Conservation (phyloP, 805 yeast species). For the Starmerella powellii region DNA sequence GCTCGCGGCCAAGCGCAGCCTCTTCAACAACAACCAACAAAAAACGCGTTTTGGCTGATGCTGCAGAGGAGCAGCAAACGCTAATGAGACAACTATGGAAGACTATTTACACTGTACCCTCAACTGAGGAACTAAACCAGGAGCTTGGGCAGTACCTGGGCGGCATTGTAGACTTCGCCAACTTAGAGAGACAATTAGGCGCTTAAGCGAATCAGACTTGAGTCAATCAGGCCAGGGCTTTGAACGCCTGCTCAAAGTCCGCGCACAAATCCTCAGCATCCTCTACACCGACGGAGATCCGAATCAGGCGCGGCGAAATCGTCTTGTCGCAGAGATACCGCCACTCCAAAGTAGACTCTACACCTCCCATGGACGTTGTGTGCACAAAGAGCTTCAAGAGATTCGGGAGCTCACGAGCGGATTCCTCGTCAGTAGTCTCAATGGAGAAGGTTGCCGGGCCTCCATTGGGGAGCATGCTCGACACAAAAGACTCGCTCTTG, state of each 20-base stretch:
- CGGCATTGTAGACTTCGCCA: constrained; percentile 15
- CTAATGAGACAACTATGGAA: constrained; percentile 6
- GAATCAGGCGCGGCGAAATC: constrained; percentile 67
- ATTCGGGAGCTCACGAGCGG: constrained; percentile 62
- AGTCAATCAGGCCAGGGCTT: no score
- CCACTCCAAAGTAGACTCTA: constrained; percentile 73
- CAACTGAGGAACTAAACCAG: neutral
- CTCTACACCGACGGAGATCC: constrained; percentile 81
- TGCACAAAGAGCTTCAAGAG: constrained; percentile 65
- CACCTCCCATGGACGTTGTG: constrained; percentile 86
- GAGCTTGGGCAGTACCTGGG: constrained; percentile 1
- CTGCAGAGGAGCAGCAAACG: constrained; percentile 5
- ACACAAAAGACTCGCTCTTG: constrained; percentile 43
- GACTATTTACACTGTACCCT: neutral
- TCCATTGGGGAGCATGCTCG: constrained; percentile 66
- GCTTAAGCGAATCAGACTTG: constrained; percentile 8
- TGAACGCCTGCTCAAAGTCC: constrained; percentile 55
- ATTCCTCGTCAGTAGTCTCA: constrained; percentile 65
- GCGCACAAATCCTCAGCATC: constrained; percentile 62
- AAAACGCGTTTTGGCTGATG: neutral
- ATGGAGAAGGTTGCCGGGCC: constrained; percentile 91
- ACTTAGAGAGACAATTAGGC: constrained; percentile 11
- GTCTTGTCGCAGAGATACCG: constrained; percentile 77
- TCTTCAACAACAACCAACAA: neutral
- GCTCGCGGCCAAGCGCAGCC: neutral